These are phyloP conservation scores for Tagetes patula DNA, from an alignment of 129 eudicot genomes.

Conservation along the genomic window DNA sequence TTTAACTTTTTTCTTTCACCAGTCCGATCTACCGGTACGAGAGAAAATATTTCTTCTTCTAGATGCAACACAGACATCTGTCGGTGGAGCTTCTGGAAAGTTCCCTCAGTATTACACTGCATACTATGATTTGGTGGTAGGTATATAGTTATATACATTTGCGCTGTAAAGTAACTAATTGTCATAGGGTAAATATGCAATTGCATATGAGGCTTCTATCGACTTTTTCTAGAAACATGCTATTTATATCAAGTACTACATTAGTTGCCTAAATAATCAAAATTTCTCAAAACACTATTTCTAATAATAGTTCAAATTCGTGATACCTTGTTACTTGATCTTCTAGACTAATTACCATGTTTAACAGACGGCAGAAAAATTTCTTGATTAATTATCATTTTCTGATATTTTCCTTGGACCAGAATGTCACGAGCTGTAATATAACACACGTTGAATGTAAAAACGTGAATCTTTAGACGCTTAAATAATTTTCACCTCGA, in stretches of 20 bases:
- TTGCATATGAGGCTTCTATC: background rate
- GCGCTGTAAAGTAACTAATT: background rate
- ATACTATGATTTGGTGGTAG: slow-evolving; percentile 94
- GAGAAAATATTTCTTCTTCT: slow-evolving; percentile 94
- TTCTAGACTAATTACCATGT: background rate
- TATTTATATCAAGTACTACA: background rate
- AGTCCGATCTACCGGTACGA: slow-evolving; percentile 73
- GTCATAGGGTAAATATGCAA: background rate
- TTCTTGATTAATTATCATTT: slow-evolving; percentile 7
- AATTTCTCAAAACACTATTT: background rate
- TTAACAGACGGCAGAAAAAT: background rate
- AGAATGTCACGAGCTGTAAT: background rate
- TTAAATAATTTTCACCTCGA: background rate
- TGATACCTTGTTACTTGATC: background rate
- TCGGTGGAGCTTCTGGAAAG: slow-evolving; percentile 93
- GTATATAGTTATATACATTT: slow-evolving; percentile 40
- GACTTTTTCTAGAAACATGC: background rate
- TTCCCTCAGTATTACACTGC: slow-evolving; percentile 93
- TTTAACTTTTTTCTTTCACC: background rate
- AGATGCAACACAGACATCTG: slow-evolving; percentile 98
- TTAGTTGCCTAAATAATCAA: background rate
- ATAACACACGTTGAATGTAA: background rate
- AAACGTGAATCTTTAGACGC: background rate
- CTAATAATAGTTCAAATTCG: background rate
- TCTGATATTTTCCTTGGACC: background rate